These are phyloP conservation scores for Lyophyllum shimeji DNA, from an alignment of 768 basidiomycete genomes.

Conservation along the genomic window DNA sequence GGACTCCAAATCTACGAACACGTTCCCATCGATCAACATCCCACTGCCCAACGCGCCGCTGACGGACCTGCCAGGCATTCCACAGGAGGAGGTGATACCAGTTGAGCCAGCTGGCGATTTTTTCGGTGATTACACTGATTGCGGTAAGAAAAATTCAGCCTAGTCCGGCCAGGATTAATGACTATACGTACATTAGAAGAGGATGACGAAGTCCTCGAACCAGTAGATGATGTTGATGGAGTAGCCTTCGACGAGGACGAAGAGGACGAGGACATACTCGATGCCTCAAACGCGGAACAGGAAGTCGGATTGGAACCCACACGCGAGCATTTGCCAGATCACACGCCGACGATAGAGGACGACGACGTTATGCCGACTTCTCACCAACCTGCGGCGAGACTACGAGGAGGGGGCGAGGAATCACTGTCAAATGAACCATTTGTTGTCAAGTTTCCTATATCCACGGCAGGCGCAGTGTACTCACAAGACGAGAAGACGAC, in stretches of 20 bases:
- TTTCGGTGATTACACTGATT: slow-evolving; percentile 10
- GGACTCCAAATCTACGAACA: background rate
- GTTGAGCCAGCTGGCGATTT: slow-evolving; percentile 11
- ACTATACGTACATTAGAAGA: background rate
- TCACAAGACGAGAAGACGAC: background rate
- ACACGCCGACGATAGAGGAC: background rate
- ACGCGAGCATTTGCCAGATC: background rate
- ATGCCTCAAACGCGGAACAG: background rate
- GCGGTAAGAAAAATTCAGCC: background rate
- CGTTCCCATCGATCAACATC: background rate
- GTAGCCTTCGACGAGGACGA: background rate
- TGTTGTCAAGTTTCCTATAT: background rate
- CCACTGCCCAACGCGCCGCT: background rate
- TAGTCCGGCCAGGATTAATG: no score
- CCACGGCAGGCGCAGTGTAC: slow-evolving; percentile 4
- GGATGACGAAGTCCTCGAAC: background rate
- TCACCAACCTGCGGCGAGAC: background rate
- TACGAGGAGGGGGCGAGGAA: slow-evolving; percentile 3
- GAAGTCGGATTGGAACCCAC: background rate
- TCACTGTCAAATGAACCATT: background rate
- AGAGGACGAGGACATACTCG: background rate
- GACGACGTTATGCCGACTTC: background rate
- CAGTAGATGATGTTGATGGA: background rate
- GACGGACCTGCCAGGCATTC: background rate
- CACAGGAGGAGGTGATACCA: background rate